Percentiles rank a stretch among this genome's conserved stretches.
These are phyloP conservation scores for Kazachstania psychrophila DNA, from an alignment of 805 yeast species.

Conservation along the genomic window DNA sequence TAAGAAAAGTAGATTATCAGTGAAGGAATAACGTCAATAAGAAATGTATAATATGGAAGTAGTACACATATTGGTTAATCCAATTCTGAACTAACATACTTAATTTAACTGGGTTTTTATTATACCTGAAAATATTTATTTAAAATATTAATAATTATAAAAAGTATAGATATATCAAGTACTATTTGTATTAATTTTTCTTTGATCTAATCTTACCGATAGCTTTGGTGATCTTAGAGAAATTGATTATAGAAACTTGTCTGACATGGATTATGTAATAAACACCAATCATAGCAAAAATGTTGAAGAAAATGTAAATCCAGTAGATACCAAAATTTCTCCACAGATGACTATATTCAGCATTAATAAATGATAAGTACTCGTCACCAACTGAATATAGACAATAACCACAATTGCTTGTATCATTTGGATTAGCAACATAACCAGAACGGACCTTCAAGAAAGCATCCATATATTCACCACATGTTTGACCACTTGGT, in stretches of 20 bases:
- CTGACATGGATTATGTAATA: slow-evolving; percentile 47
- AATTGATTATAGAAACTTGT: slow-evolving; percentile 3
- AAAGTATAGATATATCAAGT: too few relatives aligned
- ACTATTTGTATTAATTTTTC: slow-evolving; percentile 6
- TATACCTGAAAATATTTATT: too few relatives aligned
- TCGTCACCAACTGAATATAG: slow-evolving; percentile 43
- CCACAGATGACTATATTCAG: slow-evolving; percentile 37
- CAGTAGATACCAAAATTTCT: slow-evolving; percentile 50
- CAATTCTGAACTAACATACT: too few relatives aligned
- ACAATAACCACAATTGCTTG: slow-evolving; percentile 49
- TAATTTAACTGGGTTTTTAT: too few relatives aligned
- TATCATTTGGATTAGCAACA: slow-evolving; percentile 27
- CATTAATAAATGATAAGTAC: slow-evolving; percentile 34
- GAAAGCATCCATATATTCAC: slow-evolving; percentile 15
- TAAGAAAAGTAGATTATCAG: too few relatives aligned
- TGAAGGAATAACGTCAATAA: too few relatives aligned
- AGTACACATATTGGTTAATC: too few relatives aligned
- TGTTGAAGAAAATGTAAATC: slow-evolving; percentile 40
- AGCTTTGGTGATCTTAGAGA: slow-evolving; percentile 1
- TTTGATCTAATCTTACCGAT: slow-evolving; percentile 1
- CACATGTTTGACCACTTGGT: slow-evolving; percentile 19
- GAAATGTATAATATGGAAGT: too few relatives aligned
- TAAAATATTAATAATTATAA: too few relatives aligned
- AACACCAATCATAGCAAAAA: slow-evolving; percentile 32
- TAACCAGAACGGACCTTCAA: slow-evolving; percentile 19